These are phyloP conservation scores for Cladosporium phlei DNA, from an alignment of 2,329 filamentous ascomycete genomes.

Conservation along the genomic window DNA sequence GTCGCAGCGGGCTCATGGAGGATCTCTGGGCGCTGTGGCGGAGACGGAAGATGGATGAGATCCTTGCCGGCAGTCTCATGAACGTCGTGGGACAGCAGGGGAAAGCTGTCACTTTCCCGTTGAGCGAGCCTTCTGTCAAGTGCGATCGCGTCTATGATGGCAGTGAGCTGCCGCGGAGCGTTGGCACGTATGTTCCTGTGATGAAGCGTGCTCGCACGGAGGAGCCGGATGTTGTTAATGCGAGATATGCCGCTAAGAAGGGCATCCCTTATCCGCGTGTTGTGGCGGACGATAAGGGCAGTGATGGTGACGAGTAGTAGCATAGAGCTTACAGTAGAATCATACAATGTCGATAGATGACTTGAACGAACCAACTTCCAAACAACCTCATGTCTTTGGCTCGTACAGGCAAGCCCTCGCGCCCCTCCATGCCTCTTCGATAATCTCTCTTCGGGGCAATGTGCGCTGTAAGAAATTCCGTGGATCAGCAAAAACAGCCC, in stretches of 20 bases:
- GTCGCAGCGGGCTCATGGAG: slow-evolving; percentile 62
- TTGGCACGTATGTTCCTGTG: slow-evolving; percentile 55
- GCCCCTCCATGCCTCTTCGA: slow-evolving; percentile 89
- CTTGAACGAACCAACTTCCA: no score
- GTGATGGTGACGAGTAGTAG: slow-evolving; percentile 19
- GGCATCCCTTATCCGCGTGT: slow-evolving; percentile 29
- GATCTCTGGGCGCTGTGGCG: slow-evolving; percentile 81
- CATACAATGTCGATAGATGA: background rate
- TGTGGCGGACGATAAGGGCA: slow-evolving; percentile 10
- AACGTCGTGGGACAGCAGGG: slow-evolving; percentile 51
- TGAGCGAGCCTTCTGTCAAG: slow-evolving; percentile 16
- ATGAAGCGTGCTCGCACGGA: slow-evolving; percentile 54
- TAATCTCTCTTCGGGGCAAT: slow-evolving; percentile 65
- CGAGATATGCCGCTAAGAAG: slow-evolving; percentile 52
- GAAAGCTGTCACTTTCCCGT: slow-evolving; percentile 7
- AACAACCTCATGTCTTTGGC: slow-evolving; percentile 46
- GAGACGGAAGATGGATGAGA: slow-evolving; percentile 81
- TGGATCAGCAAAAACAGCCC: background rate
- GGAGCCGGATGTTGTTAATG: slow-evolving; percentile 58
- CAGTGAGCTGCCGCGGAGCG: slow-evolving; percentile 48
- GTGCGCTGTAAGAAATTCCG: slow-evolving; percentile 46
- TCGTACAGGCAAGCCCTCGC: slow-evolving; percentile 78
- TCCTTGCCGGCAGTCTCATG: slow-evolving; percentile 70
- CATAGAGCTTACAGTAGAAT: background rate
- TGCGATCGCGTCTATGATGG: slow-evolving; percentile 55